Evolutionary conservation across 176 grass and related monocot genomes (phyloP), one percentile per base, ranked within the genome.

Genomic region (Triticum monococcum): DNA sequence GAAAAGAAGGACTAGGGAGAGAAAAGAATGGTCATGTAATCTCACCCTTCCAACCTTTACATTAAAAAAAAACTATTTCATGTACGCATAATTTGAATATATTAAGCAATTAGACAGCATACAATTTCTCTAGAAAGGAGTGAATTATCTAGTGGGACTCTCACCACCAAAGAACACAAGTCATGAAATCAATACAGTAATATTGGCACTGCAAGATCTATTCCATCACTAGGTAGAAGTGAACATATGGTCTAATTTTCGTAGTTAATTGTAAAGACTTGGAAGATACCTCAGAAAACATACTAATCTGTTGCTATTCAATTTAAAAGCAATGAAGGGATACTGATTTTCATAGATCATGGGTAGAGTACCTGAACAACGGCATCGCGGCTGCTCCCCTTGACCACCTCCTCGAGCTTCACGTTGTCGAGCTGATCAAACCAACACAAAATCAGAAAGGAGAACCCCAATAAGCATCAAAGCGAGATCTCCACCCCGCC

Each of bases 391-490:
- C 45, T 87, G 41, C 86, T 92, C 54, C 73, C 87, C 62, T 91
- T 89, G 30, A 86, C 79, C 5, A 84, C 91, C 63, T 84, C 83
- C 85, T 96, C 92, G 12, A 99, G 87, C 83, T 91, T 97, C 81
- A 89, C 90, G 73, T 99, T 94, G 77, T 99, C 90, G 46, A 99
- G 83, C 97, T 99, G 71, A 59, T 12, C 5, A 48, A 92, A 91
- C 43, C 57, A 68, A 88, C 37, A 61, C 17, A 25, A 38, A 78
- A 64, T 69, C 22, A 33, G 60, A 37, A 8, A 52, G 3, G 72
- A 81, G 31, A 79, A 61, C 2, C 50, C 9, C 40, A 31, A 69
- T 64, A 38, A 82, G 68, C 23, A 86, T 0, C 41, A 24, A 59
- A 50, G 57, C 57, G 43, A 61, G 83, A 91, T 37, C 81, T 50